Evolutionary conservation across 306 rosid species (phyloP).

Genomic region (Pyrus pyrifolia): DNA sequence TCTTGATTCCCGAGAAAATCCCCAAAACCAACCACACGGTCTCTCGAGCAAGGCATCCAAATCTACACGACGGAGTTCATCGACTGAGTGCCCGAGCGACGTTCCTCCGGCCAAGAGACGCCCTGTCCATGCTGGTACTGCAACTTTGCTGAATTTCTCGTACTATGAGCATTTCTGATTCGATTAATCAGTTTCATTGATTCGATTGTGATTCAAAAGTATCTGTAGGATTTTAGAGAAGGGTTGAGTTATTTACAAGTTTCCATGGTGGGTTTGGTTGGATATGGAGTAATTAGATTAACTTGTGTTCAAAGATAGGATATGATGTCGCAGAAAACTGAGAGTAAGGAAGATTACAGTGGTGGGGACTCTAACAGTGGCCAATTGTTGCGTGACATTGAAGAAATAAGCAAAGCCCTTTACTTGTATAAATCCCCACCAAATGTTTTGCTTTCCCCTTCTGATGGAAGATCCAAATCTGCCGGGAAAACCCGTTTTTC

Average conservation of each 20-base stretch:
- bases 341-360: constrained; percentile 17
- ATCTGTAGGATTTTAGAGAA: neutral
- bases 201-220: neutral
- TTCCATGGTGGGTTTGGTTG: neutral
- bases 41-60: neutral
- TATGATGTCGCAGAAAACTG: constrained; percentile 34
- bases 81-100: neutral
- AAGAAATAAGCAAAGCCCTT: constrained; percentile 77
- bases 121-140: neutral
- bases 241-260: neutral
- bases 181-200: neutral
- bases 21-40: neutral
- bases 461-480: constrained; percentile 34
- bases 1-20: constrained; percentile 3
- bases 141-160: neutral
- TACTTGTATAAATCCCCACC: constrained; percentile 40
- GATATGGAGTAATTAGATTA: constrained; percentile 17
- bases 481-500: constrained; percentile 27
- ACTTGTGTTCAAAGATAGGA: constrained; percentile 2
- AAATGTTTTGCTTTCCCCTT: constrained; percentile 19
- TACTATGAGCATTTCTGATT: neutral
- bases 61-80: neutral
- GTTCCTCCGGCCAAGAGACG: neutral
- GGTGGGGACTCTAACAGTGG: constrained; percentile 27
- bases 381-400: constrained; percentile 54